These are phyloP conservation scores for Nakazawaea siamensis DNA, from an alignment of 805 yeast species.

Conservation along the genomic window DNA sequence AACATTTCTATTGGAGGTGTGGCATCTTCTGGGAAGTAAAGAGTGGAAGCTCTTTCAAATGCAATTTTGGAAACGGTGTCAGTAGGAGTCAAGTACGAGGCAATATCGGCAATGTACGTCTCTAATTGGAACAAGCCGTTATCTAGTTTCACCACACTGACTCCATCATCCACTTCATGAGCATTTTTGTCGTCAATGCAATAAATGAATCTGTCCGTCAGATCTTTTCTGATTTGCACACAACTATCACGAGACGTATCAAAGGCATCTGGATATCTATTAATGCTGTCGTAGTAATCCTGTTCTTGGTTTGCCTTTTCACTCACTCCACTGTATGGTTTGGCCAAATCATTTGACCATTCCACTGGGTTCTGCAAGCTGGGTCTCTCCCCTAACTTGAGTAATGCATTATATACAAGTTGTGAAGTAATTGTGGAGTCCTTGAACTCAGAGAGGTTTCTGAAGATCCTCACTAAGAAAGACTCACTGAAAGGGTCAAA, in stretches of 20 bases:
- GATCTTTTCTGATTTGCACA: conserved; percentile 26
- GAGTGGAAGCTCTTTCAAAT: conserved; percentile 50
- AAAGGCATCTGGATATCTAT: neutral
- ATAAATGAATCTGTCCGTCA: conserved; percentile 45
- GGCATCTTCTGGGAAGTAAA: conserved; percentile 49
- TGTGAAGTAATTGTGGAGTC: conserved; percentile 42
- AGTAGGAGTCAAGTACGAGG: conserved; percentile 45
- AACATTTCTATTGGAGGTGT: conserved; percentile 61
- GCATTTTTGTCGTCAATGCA: conserved; percentile 81
- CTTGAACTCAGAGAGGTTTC: conserved; percentile 21
- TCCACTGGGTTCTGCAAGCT: conserved; percentile 38
- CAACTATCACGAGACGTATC: conserved; percentile 1
- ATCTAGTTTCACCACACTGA: conserved; percentile 39
- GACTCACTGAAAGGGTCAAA: conserved; percentile 41
- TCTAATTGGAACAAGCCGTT: conserved; percentile 35
- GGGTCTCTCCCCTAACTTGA: conserved; percentile 20
- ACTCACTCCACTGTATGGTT: conserved; percentile 36
- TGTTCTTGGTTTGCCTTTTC: conserved; percentile 34
- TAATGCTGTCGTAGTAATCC: conserved; percentile 26
- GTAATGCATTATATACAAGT: conserved; percentile 42
- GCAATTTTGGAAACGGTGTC: conserved; percentile 44
- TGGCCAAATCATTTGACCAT: conserved; percentile 37
- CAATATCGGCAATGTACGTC: conserved; percentile 84
- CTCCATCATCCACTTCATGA: conserved; percentile 90
- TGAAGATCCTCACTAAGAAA: conserved; percentile 31